Base-by-base conservation (phyloP, 169 alveolate genomes). In the Toxoplasma gondii region DNA sequence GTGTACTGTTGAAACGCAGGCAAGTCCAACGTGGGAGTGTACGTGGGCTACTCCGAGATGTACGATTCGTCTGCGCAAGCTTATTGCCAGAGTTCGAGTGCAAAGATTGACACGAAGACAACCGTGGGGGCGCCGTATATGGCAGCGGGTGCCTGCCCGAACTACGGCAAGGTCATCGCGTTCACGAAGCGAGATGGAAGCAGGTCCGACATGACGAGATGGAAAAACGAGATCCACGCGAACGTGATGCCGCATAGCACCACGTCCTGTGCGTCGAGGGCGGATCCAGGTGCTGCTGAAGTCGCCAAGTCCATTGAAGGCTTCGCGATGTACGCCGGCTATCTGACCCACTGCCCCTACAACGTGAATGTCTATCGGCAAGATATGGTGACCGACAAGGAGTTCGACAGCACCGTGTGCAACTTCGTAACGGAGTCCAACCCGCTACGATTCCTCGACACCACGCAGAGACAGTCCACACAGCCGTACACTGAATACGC, bases 111-210 rank as follows among this genome's bases (percentile, higher is more conserved):
- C 93, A 87, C 95, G 34, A 88, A 70, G 91, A 70, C 43, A 31
- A 86, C 90, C 22, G 82, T 93, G 29, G 95, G 93, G 17, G 80
- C 43, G 49, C 95, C 91, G 39, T 54, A 53, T 22, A 93, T 69
- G 93, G 95, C 96, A 39, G 93, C 92, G 80, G 96, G 96, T 34
- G 93, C 95, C 29, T 94, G 96, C 58, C 96, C 96, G 69, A 92
- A 90, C 53, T 94, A 70, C 67, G 96, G 96, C 86, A 94, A 94
- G 74, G 88, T 84, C 74, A 94, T 94, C 29, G 95, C 96, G 36
- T 94, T 94, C 70, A 93, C 94, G 45, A 93, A 83, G 49, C 44
- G 93, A 41, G 16, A 43, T 19, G 95, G 94, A 16, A 67, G 45
- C 4, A 88, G 69, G 5, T 87, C 74, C 29, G 93, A 44, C 67